Evolutionary conservation across 352 stramenopile genomes (phyloP).

Genomic region (Phytophthora crassamura): DNA sequence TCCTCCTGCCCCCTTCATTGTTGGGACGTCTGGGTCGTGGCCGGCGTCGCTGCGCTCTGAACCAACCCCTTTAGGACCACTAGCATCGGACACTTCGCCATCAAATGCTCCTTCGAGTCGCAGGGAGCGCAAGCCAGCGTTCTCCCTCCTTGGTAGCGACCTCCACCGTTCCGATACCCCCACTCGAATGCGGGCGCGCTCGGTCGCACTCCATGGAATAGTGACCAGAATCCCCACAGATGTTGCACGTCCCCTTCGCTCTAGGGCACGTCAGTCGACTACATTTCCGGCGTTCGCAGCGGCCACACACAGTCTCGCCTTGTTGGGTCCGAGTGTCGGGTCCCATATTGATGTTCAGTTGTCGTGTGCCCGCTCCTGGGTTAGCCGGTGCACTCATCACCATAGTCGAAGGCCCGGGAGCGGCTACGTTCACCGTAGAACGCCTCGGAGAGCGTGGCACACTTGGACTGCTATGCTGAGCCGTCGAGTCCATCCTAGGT

Average conservation of each 20-base stretch:
- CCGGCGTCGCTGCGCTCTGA: not conserved
- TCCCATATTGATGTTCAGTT: not conserved
- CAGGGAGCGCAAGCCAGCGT: not conserved
- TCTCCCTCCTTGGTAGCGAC: not conserved
- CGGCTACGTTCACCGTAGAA: not conserved
- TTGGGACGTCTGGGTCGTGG: not conserved
- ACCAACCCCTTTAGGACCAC: not conserved
- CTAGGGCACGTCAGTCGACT: not conserved
- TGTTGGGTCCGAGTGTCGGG: not conserved
- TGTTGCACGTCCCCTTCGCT: not conserved
- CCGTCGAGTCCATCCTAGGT: too few relatives aligned
- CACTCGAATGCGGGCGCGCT: too few relatives aligned
- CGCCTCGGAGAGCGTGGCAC: not conserved
- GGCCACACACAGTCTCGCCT: conserved; percentile 1
- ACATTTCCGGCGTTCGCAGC: not conserved
- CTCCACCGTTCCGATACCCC: not conserved
- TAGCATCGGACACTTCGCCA: not conserved
- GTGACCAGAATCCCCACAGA: not conserved
- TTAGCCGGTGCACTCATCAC: too few relatives aligned
- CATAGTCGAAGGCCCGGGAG: not conserved
- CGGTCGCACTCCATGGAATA: conserved; percentile 5
- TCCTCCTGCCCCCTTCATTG: conserved; percentile 10
- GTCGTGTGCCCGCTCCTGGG: too few relatives aligned
- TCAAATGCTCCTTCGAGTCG: not conserved
- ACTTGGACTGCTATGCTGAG: too few relatives aligned